These are phyloP conservation scores for Cyphellophora attinorum DNA, from an alignment of 2,329 filamentous ascomycete species.

Conservation along the genomic window DNA sequence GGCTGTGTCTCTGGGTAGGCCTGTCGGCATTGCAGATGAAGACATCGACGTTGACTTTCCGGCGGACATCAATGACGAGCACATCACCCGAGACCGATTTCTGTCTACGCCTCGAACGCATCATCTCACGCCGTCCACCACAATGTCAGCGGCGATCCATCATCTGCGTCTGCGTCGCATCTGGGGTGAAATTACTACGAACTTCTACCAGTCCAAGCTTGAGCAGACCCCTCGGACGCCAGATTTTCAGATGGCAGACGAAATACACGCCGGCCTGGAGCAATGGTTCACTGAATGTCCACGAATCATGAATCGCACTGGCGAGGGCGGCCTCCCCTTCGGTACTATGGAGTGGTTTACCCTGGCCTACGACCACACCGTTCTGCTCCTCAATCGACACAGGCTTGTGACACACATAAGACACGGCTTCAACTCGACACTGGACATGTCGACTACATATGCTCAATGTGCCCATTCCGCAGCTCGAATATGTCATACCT, in stretches of 20 bases:
- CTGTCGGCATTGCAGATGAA: constrained; percentile 31
- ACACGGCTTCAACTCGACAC: background rate
- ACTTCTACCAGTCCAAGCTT: background rate
- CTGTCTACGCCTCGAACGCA: background rate
- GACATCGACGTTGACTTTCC: constrained; percentile 28
- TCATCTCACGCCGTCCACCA: constrained; percentile 12
- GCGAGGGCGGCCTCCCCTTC: constrained; percentile 21
- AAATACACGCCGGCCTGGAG: background rate
- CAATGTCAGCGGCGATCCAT: constrained; percentile 20
- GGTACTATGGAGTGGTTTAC: constrained; percentile 29
- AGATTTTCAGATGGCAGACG: background rate
- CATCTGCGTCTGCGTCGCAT: constrained; percentile 19
- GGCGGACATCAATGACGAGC: constrained; percentile 5
- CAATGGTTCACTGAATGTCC: constrained; percentile 6
- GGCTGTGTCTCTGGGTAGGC: constrained; percentile 29
- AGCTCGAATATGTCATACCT: constrained; percentile 3
- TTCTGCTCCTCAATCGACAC: constrained; percentile 28
- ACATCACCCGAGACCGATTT: constrained; percentile 3
- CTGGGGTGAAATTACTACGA: constrained; percentile 11
- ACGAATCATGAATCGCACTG: constrained; percentile 8
- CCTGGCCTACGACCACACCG: constrained; percentile 29
- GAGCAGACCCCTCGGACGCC: background rate
- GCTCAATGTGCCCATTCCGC: constrained; percentile 5
- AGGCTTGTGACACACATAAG: constrained; percentile 7
- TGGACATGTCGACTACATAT: constrained; percentile 1